Percentiles rank a stretch among this genome's conserved stretches.
These are phyloP conservation scores for Nothopassalora personata DNA, from an alignment of 2,329 filamentous ascomycete species.

Conservation along the genomic window DNA sequence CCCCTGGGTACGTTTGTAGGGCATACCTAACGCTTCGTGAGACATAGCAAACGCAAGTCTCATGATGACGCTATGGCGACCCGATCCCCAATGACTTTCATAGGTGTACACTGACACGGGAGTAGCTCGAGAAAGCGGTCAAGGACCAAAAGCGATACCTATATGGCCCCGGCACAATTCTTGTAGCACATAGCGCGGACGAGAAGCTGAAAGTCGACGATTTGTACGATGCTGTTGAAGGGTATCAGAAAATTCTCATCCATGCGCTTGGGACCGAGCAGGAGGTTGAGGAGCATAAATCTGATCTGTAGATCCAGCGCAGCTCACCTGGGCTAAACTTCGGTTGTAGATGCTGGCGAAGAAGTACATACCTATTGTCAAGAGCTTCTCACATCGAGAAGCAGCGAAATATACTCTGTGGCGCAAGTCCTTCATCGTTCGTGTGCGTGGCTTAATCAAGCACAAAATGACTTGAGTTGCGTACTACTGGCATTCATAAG, in stretches of 20 bases:
- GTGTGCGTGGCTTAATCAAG: not conserved
- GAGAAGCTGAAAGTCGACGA: slow-evolving; percentile 73
- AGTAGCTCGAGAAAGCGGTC: slow-evolving; percentile 52
- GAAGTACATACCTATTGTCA: not conserved
- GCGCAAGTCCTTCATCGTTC: not conserved
- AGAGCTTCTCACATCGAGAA: not conserved
- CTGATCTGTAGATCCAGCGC: not conserved
- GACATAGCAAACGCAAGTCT: too few relatives aligned
- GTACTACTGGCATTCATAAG: not conserved
- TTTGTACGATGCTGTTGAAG: slow-evolving; percentile 70
- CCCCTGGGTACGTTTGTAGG: slow-evolving; percentile 47
- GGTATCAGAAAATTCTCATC: slow-evolving; percentile 56
- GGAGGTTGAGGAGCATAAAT: not conserved
- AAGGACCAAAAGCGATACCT: slow-evolving; percentile 55
- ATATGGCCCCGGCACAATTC: slow-evolving; percentile 64
- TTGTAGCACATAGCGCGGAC: slow-evolving; percentile 80
- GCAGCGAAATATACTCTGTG: not conserved
- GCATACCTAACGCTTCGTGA: too few relatives aligned
- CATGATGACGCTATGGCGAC: too few relatives aligned
- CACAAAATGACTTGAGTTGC: not conserved
- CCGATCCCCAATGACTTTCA: too few relatives aligned
- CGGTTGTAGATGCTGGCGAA: not conserved
- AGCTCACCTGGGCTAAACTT: not conserved
- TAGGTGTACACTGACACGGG: too few relatives aligned
- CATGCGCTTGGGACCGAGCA: slow-evolving; percentile 9